Evolutionary conservation across 345 rosid genomes (phyloP), one percentile per base, ranked within the genome.

Genomic region (Corchorus olitorius): DNA sequence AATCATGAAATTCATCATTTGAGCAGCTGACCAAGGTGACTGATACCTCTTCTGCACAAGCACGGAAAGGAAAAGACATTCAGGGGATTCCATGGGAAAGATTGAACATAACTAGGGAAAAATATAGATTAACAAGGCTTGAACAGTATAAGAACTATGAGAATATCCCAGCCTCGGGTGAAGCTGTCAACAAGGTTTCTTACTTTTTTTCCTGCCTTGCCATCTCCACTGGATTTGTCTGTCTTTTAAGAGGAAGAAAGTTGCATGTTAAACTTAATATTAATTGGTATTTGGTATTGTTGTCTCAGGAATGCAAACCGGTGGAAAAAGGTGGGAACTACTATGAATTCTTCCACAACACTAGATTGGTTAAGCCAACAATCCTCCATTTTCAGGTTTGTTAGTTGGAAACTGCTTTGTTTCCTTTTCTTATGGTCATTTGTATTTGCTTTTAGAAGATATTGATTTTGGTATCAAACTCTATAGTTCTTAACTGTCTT

Each of bases 31-130:
- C 83, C 19, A 87, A 63, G 76, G 77, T 85, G 19, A 83, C 85
- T 6, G 88, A 88, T 78, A 90, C 91, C 7, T 86, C 89, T 37
- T 83, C 92, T 13, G 80, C 80, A 6, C 87, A 88, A 72, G 92
- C 92, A 1, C 82, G 92, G 78, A 77, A 77, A 3, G 94, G 92
- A 5, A 87, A 87, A 54, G 94, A 90, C 79, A 87, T 90, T 41
- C 94, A 90, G 76, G 94, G 94, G 4, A 90, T 90, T 78, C 94
- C 92, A 0, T 90, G 94, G 94, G 89, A 88, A 3, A 84, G 87
- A 37, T 75, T 90, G 78, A 84, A 81, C 71, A 83, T 86, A 64
- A 82, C 89, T 5, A 81, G 92, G 73, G 89, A 88, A 3, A 84
- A 79, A n/a, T 90, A 88, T 39, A 82, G 94, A 66, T 75, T 77